phyloP scores from a whole-genome alignment of 2,329 filamentous ascomycete genomes.

The Plectosphaerella sp. region DNA sequence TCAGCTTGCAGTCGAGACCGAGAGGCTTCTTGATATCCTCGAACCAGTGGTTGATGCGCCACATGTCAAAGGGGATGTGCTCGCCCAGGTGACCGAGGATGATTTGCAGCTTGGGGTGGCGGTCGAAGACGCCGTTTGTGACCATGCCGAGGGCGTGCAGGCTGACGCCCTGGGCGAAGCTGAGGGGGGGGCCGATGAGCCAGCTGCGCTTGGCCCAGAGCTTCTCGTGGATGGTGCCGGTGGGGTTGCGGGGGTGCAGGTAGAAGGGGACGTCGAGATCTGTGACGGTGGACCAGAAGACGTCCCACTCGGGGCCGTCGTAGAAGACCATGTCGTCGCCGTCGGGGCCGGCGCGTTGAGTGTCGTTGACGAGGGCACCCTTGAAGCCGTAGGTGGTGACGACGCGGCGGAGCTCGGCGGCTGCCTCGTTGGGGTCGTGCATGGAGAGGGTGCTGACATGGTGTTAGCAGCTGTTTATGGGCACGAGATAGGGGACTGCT shows the following conservation, averaged over 20 bases:
- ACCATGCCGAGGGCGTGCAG: slow-evolving; percentile 51
- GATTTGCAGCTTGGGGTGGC: slow-evolving; percentile 38
- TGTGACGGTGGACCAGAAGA: slow-evolving; percentile 54
- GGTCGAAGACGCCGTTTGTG: slow-evolving; percentile 45
- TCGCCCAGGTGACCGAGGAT: slow-evolving; percentile 45
- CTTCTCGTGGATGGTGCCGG: slow-evolving; percentile 51
- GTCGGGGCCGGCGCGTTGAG: slow-evolving; percentile 52
- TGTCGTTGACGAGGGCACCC: slow-evolving; percentile 58
- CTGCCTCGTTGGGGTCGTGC: slow-evolving; percentile 48
- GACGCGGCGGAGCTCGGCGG: slow-evolving; percentile 45
- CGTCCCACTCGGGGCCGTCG: slow-evolving; percentile 54
- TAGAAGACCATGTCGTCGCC: slow-evolving; percentile 62
- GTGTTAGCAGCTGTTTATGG: background rate
- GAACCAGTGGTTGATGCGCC: slow-evolving; percentile 50
- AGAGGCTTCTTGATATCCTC: slow-evolving; percentile 50
- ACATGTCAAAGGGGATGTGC: slow-evolving; percentile 44
- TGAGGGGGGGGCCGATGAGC: slow-evolving; percentile 55
- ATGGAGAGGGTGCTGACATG: slow-evolving; percentile 31
- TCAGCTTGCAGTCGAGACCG: slow-evolving; percentile 41
- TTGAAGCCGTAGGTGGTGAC: slow-evolving; percentile 57
- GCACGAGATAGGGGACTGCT: background rate
- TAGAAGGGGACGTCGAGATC: slow-evolving; percentile 63
- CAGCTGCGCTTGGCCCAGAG: slow-evolving; percentile 55
- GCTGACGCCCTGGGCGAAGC: slow-evolving; percentile 54
- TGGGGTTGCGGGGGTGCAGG: slow-evolving; percentile 56